Base-by-base conservation (phyloP, 352 stramenopile species). In the Pythium rhizo-oryzae region DNA sequence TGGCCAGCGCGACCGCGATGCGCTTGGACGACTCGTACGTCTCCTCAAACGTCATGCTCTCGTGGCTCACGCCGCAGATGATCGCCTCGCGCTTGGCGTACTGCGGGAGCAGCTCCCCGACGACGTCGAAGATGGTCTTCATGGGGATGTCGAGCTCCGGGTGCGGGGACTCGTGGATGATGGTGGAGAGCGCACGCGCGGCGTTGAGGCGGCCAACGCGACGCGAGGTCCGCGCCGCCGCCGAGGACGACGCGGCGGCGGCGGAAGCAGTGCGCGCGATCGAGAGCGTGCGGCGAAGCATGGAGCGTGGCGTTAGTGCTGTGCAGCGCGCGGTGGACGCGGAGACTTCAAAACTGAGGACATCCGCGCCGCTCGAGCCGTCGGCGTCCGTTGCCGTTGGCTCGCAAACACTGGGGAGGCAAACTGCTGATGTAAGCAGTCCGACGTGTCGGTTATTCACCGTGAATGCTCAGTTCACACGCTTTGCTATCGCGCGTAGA, bases 61-160 rank as follows among this genome's bases (percentile, higher is more conserved):
- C 75, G 70, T 87, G 69, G 23, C 66, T 87, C 64, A 90, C 15
- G 18, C 80, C 84, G 62, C 78, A 80, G 25, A 90, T 82, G 49
- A 89, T 80, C 25, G 84, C 84, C 4, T 77, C 54, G 47, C 77
- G 78, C 63, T 88, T 69, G 19, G 59, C 72, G 35, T 80, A 67
- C 30, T 69, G 37, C 35, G 37, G 65, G 44, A 79, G 59, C 30
- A 83, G 74, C 13, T 82, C 67, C 8, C 64, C 70, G 1, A 87
- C 62, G 49, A 87, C 59, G 58, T 85, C 78, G 71, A 74, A 85
- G 16, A 84, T 81, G 25, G 74, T 84, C 47, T 81, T 33, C 28
- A 7, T 33, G 28, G 28, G 28, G 28, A 33, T 33, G 28, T 33
- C 28, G 28, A 33, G 28, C 28, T 33, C 28, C 6, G 28, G 28